phyloP scores from a whole-genome alignment of 176 grass and related monocot species.

The Aegilops umbellulata region DNA sequence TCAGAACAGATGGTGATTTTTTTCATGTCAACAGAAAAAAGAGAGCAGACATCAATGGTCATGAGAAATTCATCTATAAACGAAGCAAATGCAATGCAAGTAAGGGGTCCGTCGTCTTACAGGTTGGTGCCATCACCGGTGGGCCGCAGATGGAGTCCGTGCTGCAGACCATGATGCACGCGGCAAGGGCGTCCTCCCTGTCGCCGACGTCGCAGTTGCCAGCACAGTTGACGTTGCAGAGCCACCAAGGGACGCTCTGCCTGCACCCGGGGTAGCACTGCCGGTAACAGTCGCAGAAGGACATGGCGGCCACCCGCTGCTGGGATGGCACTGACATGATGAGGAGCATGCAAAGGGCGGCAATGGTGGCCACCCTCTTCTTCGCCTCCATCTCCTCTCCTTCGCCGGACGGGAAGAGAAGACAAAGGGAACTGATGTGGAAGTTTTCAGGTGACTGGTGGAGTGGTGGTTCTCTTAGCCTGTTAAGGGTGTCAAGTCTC shows the following conservation, averaged over 20 bases:
- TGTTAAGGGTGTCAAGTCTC: neutral
- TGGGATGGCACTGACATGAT: neutral
- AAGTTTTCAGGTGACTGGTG: neutral
- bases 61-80: neutral
- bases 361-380: neutral
- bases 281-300: neutral
- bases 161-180: neutral
- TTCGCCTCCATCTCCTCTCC: neutral
- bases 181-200: neutral
- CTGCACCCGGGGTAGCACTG: constrained; percentile 1
- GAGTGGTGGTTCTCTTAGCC: neutral
- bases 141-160: neutral
- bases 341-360: neutral
- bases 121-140: neutral
- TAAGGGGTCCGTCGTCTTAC: neutral
- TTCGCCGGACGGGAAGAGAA: neutral
- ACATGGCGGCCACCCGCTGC: neutral
- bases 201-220: neutral
- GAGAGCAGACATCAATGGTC: neutral
- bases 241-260: neutral
- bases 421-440: neutral
- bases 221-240: neutral
- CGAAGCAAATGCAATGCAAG: neutral
- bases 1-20: neutral
- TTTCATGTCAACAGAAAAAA: neutral